Conservation (phyloP, 305 asterid species). For the Stenogyne calaminthoides region DNA sequence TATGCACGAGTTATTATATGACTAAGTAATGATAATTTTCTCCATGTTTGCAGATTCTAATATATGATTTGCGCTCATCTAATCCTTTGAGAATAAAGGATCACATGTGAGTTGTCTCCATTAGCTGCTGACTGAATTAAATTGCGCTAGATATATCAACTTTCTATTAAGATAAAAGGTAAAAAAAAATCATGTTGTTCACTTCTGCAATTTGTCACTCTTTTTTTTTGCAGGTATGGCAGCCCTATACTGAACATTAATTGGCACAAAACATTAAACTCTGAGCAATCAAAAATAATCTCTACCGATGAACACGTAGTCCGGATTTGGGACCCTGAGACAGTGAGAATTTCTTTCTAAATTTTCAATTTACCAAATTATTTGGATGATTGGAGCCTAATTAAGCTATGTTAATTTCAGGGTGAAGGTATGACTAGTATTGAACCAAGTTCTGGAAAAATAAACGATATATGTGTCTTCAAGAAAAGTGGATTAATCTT, state of each 20-base stretch:
- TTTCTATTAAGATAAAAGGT: not conserved
- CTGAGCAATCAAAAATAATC: slow-evolving; percentile 65
- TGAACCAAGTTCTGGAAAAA: slow-evolving; percentile 82
- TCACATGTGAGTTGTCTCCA: slow-evolving; percentile 74
- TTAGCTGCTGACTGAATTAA: slow-evolving; percentile 12
- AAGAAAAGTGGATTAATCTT: slow-evolving; percentile 77
- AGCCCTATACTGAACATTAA: slow-evolving; percentile 81
- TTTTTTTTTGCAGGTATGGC: slow-evolving; percentile 81
- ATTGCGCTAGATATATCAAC: not conserved
- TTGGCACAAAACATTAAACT: slow-evolving; percentile 88
- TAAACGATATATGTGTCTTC: slow-evolving; percentile 83
- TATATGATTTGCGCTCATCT: slow-evolving; percentile 87
- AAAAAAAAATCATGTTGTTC: slow-evolving; percentile 19
- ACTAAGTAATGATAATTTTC: slow-evolving; percentile 9
- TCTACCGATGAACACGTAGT: slow-evolving; percentile 83
- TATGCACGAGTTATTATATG: slow-evolving; percentile 9
- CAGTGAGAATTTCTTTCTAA: slow-evolving; percentile 48
- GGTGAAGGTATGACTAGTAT: slow-evolving; percentile 96
- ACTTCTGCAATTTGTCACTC: slow-evolving; percentile 9
- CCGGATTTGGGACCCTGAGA: slow-evolving; percentile 89
- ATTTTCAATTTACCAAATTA: slow-evolving; percentile 4
- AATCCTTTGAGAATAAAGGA: slow-evolving; percentile 74
- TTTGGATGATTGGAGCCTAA: slow-evolving; percentile 17
- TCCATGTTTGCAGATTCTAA: slow-evolving; percentile 59
- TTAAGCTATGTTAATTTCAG: slow-evolving; percentile 49